Percentiles rank a stretch among this genome's conserved stretches.
phyloP scores from a whole-genome alignment of 768 basidiomycete species.

The Naganishia vaughanmartiniae region DNA sequence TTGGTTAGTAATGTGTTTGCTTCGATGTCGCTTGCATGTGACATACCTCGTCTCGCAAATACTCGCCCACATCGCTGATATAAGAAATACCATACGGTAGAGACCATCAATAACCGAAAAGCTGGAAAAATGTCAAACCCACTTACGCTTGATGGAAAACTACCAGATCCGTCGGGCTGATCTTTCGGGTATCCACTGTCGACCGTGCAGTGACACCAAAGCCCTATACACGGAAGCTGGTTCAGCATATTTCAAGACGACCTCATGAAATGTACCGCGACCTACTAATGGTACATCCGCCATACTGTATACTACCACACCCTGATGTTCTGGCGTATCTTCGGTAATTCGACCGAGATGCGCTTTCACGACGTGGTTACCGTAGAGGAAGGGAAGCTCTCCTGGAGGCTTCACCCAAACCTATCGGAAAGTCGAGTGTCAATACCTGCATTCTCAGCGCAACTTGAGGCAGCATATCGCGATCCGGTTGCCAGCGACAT shows the following conservation, averaged over 20 bases:
- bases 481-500: too few relatives aligned
- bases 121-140: slow-evolving; percentile 30
- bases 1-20: background rate
- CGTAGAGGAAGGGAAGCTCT: slow-evolving; percentile 98
- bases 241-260: background rate
- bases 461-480: too few relatives aligned
- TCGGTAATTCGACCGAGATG: slow-evolving; percentile 98
- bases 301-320: slow-evolving; percentile 96
- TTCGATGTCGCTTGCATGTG: background rate
- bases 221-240: slow-evolving; percentile 60
- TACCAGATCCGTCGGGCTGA: slow-evolving; percentile 94
- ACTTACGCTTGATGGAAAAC: slow-evolving; percentile 96
- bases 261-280: slow-evolving; percentile 22
- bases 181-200: slow-evolving; percentile 90
- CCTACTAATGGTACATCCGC: slow-evolving; percentile 83
- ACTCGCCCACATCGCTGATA: slow-evolving; percentile 91
- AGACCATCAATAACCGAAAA: background rate
- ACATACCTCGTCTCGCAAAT: slow-evolving; percentile 86
- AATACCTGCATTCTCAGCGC: background rate
- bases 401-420: slow-evolving; percentile 99
- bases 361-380: slow-evolving; percentile 96
- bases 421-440: slow-evolving; percentile 54
- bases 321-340: slow-evolving; percentile 97
- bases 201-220: slow-evolving; percentile 96
- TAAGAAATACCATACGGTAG: slow-evolving; percentile 24